Conservation (phyloP, 1,139 yeast genomes). For the Pichia sp. region DNA sequence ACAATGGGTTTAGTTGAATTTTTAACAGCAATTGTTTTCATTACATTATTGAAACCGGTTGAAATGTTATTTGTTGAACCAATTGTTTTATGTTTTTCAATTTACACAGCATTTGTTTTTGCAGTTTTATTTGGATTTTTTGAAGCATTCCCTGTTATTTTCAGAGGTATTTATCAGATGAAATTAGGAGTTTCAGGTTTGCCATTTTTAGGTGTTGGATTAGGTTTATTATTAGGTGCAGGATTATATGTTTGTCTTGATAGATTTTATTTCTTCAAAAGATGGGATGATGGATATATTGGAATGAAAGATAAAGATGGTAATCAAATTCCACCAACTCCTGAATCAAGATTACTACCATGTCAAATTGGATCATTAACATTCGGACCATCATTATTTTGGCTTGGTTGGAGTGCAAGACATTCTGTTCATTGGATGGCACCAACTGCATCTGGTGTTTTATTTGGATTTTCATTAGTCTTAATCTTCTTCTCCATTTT, state of each 20-base stretch:
- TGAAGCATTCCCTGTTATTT: constrained; percentile 71
- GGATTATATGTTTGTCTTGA: constrained; percentile 44
- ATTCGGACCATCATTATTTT: constrained; percentile 64
- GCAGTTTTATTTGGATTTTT: constrained; percentile 74
- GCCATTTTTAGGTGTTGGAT: constrained; percentile 62
- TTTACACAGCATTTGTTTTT: constrained; percentile 65
- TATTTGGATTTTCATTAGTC: constrained; percentile 70
- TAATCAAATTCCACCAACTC: constrained; percentile 38
- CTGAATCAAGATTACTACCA: constrained; percentile 38
- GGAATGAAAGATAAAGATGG: constrained; percentile 54
- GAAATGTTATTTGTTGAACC: constrained; percentile 65
- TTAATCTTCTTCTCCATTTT: constrained; percentile 68
- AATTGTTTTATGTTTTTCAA: constrained; percentile 57
- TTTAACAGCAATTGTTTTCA: constrained; percentile 34
- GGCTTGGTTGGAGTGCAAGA: constrained; percentile 79
- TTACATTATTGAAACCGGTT: constrained; percentile 54
- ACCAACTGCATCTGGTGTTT: constrained; percentile 67
- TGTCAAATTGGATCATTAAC: constrained; percentile 42
- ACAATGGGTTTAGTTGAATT: constrained; percentile 27
- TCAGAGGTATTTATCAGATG: constrained; percentile 57
- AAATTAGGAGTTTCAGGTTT: constrained; percentile 55
- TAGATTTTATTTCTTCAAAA: constrained; percentile 43
- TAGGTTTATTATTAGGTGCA: constrained; percentile 56
- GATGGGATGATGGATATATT: constrained; percentile 57
- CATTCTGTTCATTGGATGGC: constrained; percentile 68